phyloP scores from a whole-genome alignment of 176 grass and related monocot species.

The Bolboschoenus planiculmis region DNA sequence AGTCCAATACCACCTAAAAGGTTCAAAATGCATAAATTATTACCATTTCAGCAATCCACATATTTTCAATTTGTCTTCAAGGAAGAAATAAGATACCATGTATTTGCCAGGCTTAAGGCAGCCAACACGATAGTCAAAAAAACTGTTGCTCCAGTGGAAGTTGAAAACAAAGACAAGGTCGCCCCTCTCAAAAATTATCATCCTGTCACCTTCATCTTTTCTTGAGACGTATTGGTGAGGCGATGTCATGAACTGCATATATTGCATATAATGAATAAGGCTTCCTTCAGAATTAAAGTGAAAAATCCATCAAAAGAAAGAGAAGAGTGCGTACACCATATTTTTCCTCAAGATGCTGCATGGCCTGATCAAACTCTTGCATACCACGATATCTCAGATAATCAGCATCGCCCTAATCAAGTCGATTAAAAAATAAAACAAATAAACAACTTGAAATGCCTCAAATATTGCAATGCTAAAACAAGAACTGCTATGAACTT shows the following conservation, averaged over 20 bases:
- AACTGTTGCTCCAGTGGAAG: conserved; percentile 88
- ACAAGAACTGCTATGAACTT: neutral
- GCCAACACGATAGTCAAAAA: conserved; percentile 69
- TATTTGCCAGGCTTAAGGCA: conserved; percentile 71
- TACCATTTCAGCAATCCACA: conserved; percentile 12
- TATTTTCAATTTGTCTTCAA: conserved; percentile 12
- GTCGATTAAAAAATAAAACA: neutral
- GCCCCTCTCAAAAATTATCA: conserved; percentile 78
- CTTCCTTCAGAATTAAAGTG: conserved; percentile 6
- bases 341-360: conserved; percentile 91
- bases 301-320: conserved; percentile 8
- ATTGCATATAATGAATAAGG: conserved; percentile 5
- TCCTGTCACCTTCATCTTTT: conserved; percentile 79
- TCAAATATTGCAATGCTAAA: neutral
- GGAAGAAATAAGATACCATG: conserved; percentile 40
- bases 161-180: conserved; percentile 94
- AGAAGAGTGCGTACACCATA: conserved; percentile 49
- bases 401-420: conserved; percentile 62
- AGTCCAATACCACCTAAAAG: conserved; percentile 80
- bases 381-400: conserved; percentile 74
- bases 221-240: conserved; percentile 88
- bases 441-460: conserved; percentile 6
- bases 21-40: conserved; percentile 11
- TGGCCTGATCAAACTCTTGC: conserved; percentile 81
- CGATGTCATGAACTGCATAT: conserved; percentile 91